Base-by-base conservation (phyloP, 176 grass and related monocot genomes). In the Cenchrus fungigraminus region DNA sequence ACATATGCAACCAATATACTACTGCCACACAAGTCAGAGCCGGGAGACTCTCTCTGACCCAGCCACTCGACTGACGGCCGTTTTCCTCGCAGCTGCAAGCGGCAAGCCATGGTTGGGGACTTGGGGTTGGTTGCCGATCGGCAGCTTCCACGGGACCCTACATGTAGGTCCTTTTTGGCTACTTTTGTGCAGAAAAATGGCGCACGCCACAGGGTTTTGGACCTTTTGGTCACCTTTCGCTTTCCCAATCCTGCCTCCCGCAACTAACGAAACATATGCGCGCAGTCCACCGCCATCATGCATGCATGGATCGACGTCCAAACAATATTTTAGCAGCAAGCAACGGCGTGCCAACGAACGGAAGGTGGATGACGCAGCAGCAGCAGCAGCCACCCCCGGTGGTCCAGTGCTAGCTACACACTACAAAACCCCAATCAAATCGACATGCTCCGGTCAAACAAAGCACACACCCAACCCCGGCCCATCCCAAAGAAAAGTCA, bases 31-130 rank as follows among this genome's bases (percentile, higher is more conserved):
- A 32, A 32, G 31, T 7, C 44, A 45, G 6, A 45, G 44, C 44
- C 13, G 34, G 37, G 32, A 65, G 29, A 34, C 12, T 65, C 29
- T 32, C 63, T 56, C 31, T 32, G 46, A 73, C 49, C 71, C 5
- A 17, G 71, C 13, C 28, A 32, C 6, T 17, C 6, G 28, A 57
- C 12, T 34, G 34, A 6, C 54, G 34, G 17, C 31, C 32, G 10
- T 10, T 43, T 77, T 77, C 74, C 19, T 12, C 9, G 54, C 74
- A 58, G 34, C 74, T 77, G 17, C 74, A 43, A 58, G 34, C 74
- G 59, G 17, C 74, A 43, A 32, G 15, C 10, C 44, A 45, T 45
- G 6, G 44, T 45, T 45, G 22, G 22, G 22, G 22, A 25, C 22
- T 25, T 25, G 22, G 31, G 73, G 31, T 37, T 74, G 29, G 31